A percentile compares a stretch with the other conserved stretches of the same genome.
Evolutionary conservation across 2,329 filamentous ascomycete species (phyloP).

Genomic region (Macrophomina phaseolina): DNA sequence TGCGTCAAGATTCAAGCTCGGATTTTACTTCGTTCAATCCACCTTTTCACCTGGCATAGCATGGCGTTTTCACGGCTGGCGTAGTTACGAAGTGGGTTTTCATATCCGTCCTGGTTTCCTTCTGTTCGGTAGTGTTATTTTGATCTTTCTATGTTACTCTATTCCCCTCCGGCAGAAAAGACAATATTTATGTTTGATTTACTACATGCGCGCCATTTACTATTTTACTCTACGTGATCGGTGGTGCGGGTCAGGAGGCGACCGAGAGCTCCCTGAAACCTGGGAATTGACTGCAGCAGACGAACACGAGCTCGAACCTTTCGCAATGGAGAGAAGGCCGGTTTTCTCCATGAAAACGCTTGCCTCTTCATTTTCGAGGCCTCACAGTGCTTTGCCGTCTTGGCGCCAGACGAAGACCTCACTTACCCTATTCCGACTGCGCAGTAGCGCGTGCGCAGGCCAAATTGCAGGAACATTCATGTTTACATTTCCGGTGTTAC

Average conservation of each 20-base stretch:
- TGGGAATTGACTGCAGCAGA: too few relatives aligned
- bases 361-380: too few relatives aligned
- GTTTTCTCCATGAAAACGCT: too few relatives aligned
- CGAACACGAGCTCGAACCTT: too few relatives aligned
- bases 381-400: too few relatives aligned
- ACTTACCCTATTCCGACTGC: too few relatives aligned
- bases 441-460: too few relatives aligned
- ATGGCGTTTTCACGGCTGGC: slow-evolving; percentile 18
- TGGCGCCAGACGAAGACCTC: too few relatives aligned
- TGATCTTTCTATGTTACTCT: slow-evolving; percentile 11
- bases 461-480: too few relatives aligned
- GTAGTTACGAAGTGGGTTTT: slow-evolving; percentile 19
- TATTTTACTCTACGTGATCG: not conserved
- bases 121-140: slow-evolving; percentile 3
- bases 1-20: not conserved
- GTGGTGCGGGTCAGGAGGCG: not conserved
- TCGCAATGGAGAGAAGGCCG: too few relatives aligned
- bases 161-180: slow-evolving; percentile 11
- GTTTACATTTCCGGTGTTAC: too few relatives aligned
- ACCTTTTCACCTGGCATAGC: slow-evolving; percentile 22
- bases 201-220: not conserved
- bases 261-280: too few relatives aligned
- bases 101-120: not conserved
- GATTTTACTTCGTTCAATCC: not conserved
- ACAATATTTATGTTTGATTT: slow-evolving; percentile 3